phyloP scores from a whole-genome alignment of 352 stramenopile genomes.

The Phytopythium aichiense region DNA sequence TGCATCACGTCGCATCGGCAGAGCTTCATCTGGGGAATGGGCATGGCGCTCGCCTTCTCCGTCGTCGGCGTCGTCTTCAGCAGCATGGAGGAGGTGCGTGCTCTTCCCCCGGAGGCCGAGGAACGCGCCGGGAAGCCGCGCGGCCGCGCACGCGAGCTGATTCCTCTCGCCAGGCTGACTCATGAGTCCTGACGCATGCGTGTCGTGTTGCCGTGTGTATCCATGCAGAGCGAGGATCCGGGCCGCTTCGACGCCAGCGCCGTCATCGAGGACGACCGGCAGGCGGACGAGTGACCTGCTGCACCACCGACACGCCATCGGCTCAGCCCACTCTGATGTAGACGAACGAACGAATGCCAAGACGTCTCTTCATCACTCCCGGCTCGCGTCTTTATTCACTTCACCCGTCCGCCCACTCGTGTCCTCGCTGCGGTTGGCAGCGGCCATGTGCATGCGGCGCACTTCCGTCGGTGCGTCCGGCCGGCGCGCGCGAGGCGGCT shows the following conservation, averaged over 20 bases:
- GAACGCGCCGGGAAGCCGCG: not conserved
- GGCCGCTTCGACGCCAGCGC: conserved; percentile 20
- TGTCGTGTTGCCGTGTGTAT: not conserved
- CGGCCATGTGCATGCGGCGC: not conserved
- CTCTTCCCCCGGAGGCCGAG: not conserved
- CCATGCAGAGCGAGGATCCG: conserved; percentile 13
- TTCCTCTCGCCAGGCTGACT: not conserved
- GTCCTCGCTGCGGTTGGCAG: not conserved
- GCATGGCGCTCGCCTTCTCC: conserved; percentile 73
- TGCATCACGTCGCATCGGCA: conserved; percentile 10
- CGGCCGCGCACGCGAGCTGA: not conserved
- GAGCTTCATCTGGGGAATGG: conserved; percentile 78
- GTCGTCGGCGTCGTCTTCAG: conserved; percentile 65
- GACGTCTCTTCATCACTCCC: no score
- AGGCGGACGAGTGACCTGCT: not conserved
- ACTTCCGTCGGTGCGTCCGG: not conserved
- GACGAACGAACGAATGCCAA: not conserved
- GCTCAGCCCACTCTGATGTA: not conserved
- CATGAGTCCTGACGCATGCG: not conserved
- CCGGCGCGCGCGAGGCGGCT: conserved; percentile 3
- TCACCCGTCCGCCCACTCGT: not conserved
- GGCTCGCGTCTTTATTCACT: not conserved
- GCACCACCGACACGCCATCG: no score
- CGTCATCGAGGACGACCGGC: conserved; percentile 12
- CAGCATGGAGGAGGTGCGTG: conserved; percentile 56